Evolutionary conservation across 2,329 filamentous ascomycete genomes (phyloP), one percentile per base, ranked within the genome.

Genomic region (Aspergillus glaucus): DNA sequence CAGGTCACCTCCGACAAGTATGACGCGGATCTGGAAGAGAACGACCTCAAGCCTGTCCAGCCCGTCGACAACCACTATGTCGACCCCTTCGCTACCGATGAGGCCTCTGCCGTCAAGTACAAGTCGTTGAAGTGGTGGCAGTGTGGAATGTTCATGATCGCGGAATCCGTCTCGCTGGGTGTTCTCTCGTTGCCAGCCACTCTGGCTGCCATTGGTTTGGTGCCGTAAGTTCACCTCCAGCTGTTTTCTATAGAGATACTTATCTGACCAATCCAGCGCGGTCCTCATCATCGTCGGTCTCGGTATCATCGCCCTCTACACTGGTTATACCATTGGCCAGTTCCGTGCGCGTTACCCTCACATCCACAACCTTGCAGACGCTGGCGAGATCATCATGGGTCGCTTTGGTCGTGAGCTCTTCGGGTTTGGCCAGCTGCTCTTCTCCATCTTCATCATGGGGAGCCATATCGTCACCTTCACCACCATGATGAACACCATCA

Each of bases 401-500:
- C 68, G 68, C 7, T 71, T 80, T 37, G 83, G 81, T 1, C 78
- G 81, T 50, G 81, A 85, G 62, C 55, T 88, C 21, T 74, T 86
- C 41, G 82, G 82, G 21, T 68, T 74, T 50, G 82, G 79, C 56
- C 83, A 85, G 56, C 68, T 78, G 2, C 66, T 87, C 21, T 81
- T 87, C 64, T 73, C 87, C 26, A 72, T 85, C 53, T 86, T 88
- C 69, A 79, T 86, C 52, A 82, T 85, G 66, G 84, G 78, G 28
- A 85, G 82, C n/a, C 86, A 88, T 66, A 77, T 85, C 48, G 69
- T 87, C 54, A 86, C 83, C 0, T 86, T 86, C 55, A 78, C 78
- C 28, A 82, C 87, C 57, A 84, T 84, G 63, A 79, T 87, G 66
- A 82, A 82, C 56, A 81, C 77, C 45, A 71, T 88, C 36, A 82